These are phyloP conservation scores for Groenewaldozyma salmanticensis DNA, from an alignment of 805 yeast species.

Conservation along the genomic window DNA sequence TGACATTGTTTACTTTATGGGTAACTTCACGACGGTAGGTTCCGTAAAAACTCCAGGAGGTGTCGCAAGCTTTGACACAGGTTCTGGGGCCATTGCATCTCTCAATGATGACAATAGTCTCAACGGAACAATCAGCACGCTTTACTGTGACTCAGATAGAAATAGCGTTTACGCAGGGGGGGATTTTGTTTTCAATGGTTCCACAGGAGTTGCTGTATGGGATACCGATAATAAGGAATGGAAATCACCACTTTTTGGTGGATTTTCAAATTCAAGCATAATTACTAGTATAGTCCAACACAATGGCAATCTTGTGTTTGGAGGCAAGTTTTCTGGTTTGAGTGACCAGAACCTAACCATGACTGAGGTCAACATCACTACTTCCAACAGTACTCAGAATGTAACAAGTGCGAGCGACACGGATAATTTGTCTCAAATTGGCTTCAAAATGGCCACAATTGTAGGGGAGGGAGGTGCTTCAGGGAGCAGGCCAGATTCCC, in stretches of 20 bases:
- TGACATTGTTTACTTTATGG: constrained; percentile 19
- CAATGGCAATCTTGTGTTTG: constrained; percentile 52
- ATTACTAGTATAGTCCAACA: constrained; percentile 52
- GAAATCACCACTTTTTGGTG: constrained; percentile 54
- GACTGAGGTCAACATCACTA: constrained; percentile 5
- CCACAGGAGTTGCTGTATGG: constrained; percentile 55
- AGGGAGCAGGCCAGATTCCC: constrained; percentile 16
- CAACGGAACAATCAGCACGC: constrained; percentile 35
- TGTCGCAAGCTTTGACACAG: constrained; percentile 20
- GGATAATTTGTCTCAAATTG: constrained; percentile 30
- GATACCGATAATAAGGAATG: constrained; percentile 37
- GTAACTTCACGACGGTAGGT: constrained; percentile 24
- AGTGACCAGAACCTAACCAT: constrained; percentile 38
- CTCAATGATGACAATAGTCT: constrained; percentile 11
- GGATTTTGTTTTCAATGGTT: constrained; percentile 41
- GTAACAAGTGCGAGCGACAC: constrained; percentile 1
- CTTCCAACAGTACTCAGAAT: constrained; percentile 2
- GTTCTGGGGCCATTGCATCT: constrained; percentile 19
- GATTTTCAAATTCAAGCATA: constrained; percentile 52
- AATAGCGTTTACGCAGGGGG: constrained; percentile 74
- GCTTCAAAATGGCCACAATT: constrained; percentile 18
- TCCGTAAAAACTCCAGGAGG: constrained; percentile 11
- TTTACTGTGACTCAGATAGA: constrained; percentile 38
- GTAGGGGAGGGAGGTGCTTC: constrained; percentile 16
- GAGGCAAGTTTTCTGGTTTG: constrained; percentile 62